Base-by-base conservation (phyloP, 768 basidiomycete genomes). In the Boletus rubroflammeus region DNA sequence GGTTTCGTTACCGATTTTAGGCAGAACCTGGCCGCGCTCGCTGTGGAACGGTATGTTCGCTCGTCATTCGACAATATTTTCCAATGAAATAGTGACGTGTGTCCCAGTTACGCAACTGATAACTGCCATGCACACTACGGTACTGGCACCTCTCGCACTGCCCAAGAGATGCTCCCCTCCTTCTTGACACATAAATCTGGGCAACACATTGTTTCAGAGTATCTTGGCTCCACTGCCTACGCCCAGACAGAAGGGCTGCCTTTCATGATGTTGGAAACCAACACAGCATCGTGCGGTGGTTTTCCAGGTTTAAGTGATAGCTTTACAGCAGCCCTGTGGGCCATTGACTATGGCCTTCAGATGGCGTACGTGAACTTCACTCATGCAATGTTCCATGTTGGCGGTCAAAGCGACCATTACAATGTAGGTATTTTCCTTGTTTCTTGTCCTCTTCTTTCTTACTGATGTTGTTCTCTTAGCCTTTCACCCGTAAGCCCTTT, bases 391-490 rank as follows among this genome's bases (percentile, higher is more conserved):
- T 67, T 76, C 38, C 76, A 88, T 56, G 71, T 85, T 40, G 84
- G 85, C 67, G 85, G 86, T 43, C 80, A 83, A 68, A 78, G 77
- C 53, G 81, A 80, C 1, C 82, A 73, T 64, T 86, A 88, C 62
- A 88, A 87, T 71, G 83, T 84, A 59, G 38, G 73, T 72, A 5
- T 32, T 32, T 17, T 15, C 8, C 23, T 35, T 19, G 5, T 5
- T 34, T 14, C 23, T 40, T 15, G 48, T 64, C 23, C 14, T 26
- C 6, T 3, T n/a, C 17, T 48, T 38, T 10, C 34, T 48, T 25
- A 35, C 17, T 11, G 34, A 47, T 41, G 4, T 26, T 23, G n/a
- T 8, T 45, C 3, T 17, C 29, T 5, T 15, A 72, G 71, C 76
- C 71, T 65, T 77, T 74, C 73, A 76, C 66, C 56, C 76, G 67